These are phyloP conservation scores for Hypoxylon lenormandii DNA, from an alignment of 495 filamentous ascomycete genomes.

Conservation along the genomic window DNA sequence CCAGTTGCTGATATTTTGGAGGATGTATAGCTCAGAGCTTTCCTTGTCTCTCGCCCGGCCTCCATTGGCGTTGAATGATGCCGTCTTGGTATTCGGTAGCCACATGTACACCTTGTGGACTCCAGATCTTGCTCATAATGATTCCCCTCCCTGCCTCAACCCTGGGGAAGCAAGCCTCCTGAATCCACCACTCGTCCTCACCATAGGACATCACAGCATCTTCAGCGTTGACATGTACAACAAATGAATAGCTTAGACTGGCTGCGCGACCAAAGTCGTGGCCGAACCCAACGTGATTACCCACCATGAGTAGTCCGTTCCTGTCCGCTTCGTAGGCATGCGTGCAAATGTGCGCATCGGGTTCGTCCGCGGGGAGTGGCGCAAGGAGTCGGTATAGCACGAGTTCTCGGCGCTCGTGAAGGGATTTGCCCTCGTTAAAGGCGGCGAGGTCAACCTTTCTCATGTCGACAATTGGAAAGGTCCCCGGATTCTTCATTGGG, in stretches of 20 bases:
- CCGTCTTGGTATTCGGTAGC: slow-evolving; percentile 75
- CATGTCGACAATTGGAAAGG: slow-evolving; percentile 71
- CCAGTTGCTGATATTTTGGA: not conserved
- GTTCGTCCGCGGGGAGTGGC: slow-evolving; percentile 48
- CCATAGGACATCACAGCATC: slow-evolving; percentile 56
- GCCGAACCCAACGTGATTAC: slow-evolving; percentile 69
- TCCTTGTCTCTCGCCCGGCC: slow-evolving; percentile 28
- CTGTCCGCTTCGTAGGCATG: slow-evolving; percentile 77
- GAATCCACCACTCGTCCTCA: slow-evolving; percentile 72
- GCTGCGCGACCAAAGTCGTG: slow-evolving; percentile 65
- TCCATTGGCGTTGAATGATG: slow-evolving; percentile 49
- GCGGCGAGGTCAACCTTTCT: slow-evolving; percentile 72
- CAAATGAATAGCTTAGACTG: slow-evolving; percentile 71
- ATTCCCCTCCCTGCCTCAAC: slow-evolving; percentile 68
- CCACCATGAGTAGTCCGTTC: slow-evolving; percentile 74
- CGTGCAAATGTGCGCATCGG: slow-evolving; percentile 67
- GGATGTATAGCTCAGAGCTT: slow-evolving; percentile 24
- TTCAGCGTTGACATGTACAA: slow-evolving; percentile 67
- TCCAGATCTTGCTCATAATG: slow-evolving; percentile 74
- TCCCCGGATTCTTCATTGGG: slow-evolving; percentile 49
- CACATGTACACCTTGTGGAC: slow-evolving; percentile 68
- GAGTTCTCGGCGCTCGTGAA: slow-evolving; percentile 70
- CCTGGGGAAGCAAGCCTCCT: slow-evolving; percentile 72
- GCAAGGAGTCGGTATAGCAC: slow-evolving; percentile 68
- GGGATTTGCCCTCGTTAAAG: slow-evolving; percentile 64